phyloP scores from a whole-genome alignment of 2,329 filamentous ascomycete species.

The Clonostachys chloroleuca region DNA sequence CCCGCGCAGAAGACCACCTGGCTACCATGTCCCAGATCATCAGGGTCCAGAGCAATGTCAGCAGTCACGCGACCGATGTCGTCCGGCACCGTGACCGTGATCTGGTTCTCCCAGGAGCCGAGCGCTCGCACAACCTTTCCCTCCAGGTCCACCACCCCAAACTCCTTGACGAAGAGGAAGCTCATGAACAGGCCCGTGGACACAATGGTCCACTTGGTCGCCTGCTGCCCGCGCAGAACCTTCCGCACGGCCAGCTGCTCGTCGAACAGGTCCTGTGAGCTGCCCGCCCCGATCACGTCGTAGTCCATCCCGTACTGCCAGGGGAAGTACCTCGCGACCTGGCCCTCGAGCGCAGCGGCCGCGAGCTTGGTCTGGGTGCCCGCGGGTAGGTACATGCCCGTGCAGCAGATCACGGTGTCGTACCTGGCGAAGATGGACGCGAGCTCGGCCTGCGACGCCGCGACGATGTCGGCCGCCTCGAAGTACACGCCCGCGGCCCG shows the following conservation, averaged over 20 bases:
- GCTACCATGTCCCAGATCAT: slow-evolving; percentile 19
- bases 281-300: slow-evolving; percentile 54
- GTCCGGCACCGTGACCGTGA: slow-evolving; percentile 57
- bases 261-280: slow-evolving; percentile 61
- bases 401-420: slow-evolving; percentile 54
- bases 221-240: slow-evolving; percentile 39
- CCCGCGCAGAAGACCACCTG: slow-evolving; percentile 53
- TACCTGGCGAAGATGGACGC: slow-evolving; percentile 35
- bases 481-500: slow-evolving; percentile 29
- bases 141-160: slow-evolving; percentile 55
- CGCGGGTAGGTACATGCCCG: slow-evolving; percentile 51
- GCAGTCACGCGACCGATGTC: slow-evolving; percentile 62
- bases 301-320: slow-evolving; percentile 77
- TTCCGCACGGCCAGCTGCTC: slow-evolving; percentile 59
- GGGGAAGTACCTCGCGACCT: slow-evolving; percentile 53
- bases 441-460: slow-evolving; percentile 27
- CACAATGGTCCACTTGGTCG: slow-evolving; percentile 57
- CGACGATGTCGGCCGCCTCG: slow-evolving; percentile 38
- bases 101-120: slow-evolving; percentile 54
- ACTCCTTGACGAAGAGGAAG: slow-evolving; percentile 60
- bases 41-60: slow-evolving; percentile 43
- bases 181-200: slow-evolving; percentile 69
- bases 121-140: slow-evolving; percentile 43
- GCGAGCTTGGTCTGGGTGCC: slow-evolving; percentile 56
- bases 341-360: slow-evolving; percentile 41